Percentiles rank a stretch among this genome's conserved stretches.
phyloP scores from a whole-genome alignment of 2,329 filamentous ascomycete genomes.

The Macroventuria anomochaeta region DNA sequence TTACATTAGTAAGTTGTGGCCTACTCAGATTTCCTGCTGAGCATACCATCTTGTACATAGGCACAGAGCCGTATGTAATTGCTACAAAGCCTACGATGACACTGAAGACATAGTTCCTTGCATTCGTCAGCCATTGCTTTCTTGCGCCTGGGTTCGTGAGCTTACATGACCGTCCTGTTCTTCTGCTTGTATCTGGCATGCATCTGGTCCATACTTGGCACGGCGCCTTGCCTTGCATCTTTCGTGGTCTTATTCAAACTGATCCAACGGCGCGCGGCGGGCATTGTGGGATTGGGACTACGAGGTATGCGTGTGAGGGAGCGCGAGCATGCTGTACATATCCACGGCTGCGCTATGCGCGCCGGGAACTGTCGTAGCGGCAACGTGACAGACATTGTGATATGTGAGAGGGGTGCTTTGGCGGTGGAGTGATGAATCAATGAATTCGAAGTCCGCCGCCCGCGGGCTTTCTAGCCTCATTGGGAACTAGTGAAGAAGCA shows the following conservation, averaged over 20 bases:
- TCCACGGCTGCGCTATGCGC: constrained; percentile 43
- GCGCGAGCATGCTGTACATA: constrained; percentile 47
- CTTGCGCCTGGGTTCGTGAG: too few species aligned
- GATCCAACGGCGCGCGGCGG: constrained; percentile 38
- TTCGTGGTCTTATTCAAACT: constrained; percentile 36
- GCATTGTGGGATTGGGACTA: constrained; percentile 25
- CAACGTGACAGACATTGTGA: constrained; percentile 40
- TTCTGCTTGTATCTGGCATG: constrained; percentile 68
- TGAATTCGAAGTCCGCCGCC: constrained; percentile 20
- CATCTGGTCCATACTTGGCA: constrained; percentile 69
- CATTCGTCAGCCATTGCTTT: constrained; percentile 7
- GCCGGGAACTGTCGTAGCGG: constrained; percentile 27
- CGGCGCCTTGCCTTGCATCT: constrained; percentile 41
- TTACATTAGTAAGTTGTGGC: not conserved
- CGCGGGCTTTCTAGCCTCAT: constrained; percentile 39
- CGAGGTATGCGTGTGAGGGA: constrained; percentile 26
- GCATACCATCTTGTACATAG: constrained; percentile 82
- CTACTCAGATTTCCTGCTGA: not conserved
- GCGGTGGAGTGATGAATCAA: constrained; percentile 33
- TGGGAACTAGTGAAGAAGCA: constrained; percentile 18
- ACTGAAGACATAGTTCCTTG: constrained; percentile 75
- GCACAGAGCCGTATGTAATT: constrained; percentile 82
- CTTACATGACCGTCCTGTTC: constrained; percentile 71
- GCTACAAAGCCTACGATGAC: constrained; percentile 81
- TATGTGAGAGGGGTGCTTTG: constrained; percentile 11